Evolutionary conservation across 805 yeast species (phyloP).

Genomic region (Torulaspora maleeae): DNA sequence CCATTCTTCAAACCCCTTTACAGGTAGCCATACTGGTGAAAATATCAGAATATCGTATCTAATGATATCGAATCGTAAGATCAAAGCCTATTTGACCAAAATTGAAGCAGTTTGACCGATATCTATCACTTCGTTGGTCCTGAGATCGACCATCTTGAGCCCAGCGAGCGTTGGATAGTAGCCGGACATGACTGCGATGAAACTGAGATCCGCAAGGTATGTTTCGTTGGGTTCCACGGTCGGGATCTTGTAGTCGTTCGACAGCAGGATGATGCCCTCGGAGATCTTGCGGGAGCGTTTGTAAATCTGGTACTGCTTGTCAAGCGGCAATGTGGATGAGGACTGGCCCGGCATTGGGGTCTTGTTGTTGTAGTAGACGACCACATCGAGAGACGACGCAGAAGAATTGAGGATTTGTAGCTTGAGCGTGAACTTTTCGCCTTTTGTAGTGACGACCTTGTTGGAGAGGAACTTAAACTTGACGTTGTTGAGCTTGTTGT

Average conservation of each 20-base stretch:
- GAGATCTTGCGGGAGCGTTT: conserved; percentile 23
- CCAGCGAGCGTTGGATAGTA: conserved; percentile 31
- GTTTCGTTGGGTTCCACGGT: conserved; percentile 28
- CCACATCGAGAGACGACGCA: conserved; percentile 22
- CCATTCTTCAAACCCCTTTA: conserved; percentile 7
- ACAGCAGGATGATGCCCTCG: conserved; percentile 31
- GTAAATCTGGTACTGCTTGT: conserved; percentile 26
- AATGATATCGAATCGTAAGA: not conserved
- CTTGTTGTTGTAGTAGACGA: conserved; percentile 29
- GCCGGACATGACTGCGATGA: conserved; percentile 31
- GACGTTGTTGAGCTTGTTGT: conserved; percentile 23
- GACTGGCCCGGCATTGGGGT: conserved; percentile 9
- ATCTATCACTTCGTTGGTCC: conserved; percentile 29
- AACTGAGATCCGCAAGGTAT: conserved; percentile 26
- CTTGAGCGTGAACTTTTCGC: conserved; percentile 24
- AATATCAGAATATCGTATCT: not conserved
- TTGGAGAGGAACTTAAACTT: conserved; percentile 28
- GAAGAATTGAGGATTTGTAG: conserved; percentile 32
- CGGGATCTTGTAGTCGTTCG: conserved; percentile 34
- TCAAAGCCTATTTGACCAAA: conserved; percentile 16
- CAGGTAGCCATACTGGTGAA: not conserved
- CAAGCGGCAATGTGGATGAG: conserved; percentile 17
- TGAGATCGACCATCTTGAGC: conserved; percentile 32
- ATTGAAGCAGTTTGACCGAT: conserved; percentile 30
- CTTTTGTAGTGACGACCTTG: conserved; percentile 20